Evolutionary conservation across 768 basidiomycete genomes (phyloP).

Genomic region (Suillus placidus): DNA sequence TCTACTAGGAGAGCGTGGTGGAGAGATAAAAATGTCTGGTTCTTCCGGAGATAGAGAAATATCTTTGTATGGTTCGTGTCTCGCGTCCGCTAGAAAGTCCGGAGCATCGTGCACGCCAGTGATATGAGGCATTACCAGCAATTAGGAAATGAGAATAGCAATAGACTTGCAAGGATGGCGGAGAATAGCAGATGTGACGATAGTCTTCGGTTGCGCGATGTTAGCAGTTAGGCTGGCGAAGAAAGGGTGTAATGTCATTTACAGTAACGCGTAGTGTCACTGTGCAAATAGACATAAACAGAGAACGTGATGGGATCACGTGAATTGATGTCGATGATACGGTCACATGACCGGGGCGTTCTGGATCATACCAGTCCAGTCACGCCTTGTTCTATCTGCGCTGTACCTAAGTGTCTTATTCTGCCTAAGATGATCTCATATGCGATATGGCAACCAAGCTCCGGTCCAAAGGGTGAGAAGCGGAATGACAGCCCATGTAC

Average conservation of each 20-base stretch:
- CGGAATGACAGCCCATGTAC: background rate
- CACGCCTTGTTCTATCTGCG: background rate
- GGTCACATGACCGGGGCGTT: background rate
- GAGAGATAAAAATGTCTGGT: conserved; percentile 21
- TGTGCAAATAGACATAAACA: conserved; percentile 23
- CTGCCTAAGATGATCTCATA: background rate
- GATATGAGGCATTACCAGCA: background rate
- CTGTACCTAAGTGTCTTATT: background rate
- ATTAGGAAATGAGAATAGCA: background rate
- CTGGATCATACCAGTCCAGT: background rate
- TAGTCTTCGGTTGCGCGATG: background rate
- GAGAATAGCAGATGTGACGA: conserved; percentile 2
- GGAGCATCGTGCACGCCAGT: background rate
- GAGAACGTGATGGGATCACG: conserved; percentile 24
- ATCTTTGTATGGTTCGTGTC: conserved; percentile 12
- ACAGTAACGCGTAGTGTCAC: conserved; percentile 5
- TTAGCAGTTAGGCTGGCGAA: background rate
- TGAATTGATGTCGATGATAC: conserved; percentile 19
- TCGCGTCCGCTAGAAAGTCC: conserved; percentile 13
- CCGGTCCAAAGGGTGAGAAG: background rate
- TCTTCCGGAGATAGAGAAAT: conserved; percentile 16
- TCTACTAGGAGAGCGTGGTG: conserved; percentile 51
- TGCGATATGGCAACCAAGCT: background rate
- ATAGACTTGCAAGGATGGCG: conserved; percentile 1
- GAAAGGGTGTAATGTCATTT: conserved; percentile 7